These are phyloP conservation scores for Lentinula boryana DNA, from an alignment of 768 basidiomycete species.

Conservation along the genomic window DNA sequence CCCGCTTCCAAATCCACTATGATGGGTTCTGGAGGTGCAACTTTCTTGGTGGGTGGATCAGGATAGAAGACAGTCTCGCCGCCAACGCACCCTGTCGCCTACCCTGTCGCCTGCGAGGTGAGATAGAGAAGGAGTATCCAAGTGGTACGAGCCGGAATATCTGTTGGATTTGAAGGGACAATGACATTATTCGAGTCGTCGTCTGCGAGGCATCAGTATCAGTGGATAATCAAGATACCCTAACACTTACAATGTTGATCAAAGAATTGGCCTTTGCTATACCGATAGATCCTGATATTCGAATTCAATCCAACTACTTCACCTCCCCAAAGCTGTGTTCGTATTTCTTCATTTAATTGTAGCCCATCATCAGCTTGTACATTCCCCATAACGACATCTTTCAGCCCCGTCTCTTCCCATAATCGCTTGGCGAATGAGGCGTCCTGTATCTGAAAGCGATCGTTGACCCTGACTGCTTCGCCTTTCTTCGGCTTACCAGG, in stretches of 20 bases:
- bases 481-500: slow-evolving; percentile 4
- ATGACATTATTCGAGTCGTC: slow-evolving; percentile 3
- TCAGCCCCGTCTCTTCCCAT: slow-evolving; percentile 4
- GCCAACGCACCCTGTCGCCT: neutral
- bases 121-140: slow-evolving; percentile 1
- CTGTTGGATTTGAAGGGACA: neutral
- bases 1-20: neutral
- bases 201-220: neutral
- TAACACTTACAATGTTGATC: neutral
- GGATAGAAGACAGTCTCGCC: slow-evolving; percentile 4
- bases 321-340: neutral
- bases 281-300: slow-evolving; percentile 3
- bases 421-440: neutral
- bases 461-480: slow-evolving; percentile 4
- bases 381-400: neutral
- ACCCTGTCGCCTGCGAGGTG: neutral
- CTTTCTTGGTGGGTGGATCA: neutral
- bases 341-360: neutral
- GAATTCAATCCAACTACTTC: slow-evolving; percentile 1
- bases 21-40: neutral
- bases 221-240: neutral
- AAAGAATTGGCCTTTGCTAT: slow-evolving; percentile 3
- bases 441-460: slow-evolving; percentile 3
- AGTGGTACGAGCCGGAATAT: neutral
- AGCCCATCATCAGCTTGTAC: neutral